These are phyloP conservation scores for Trichophyton rubrum DNA, from an alignment of 2,329 filamentous ascomycete species.

Conservation along the genomic window DNA sequence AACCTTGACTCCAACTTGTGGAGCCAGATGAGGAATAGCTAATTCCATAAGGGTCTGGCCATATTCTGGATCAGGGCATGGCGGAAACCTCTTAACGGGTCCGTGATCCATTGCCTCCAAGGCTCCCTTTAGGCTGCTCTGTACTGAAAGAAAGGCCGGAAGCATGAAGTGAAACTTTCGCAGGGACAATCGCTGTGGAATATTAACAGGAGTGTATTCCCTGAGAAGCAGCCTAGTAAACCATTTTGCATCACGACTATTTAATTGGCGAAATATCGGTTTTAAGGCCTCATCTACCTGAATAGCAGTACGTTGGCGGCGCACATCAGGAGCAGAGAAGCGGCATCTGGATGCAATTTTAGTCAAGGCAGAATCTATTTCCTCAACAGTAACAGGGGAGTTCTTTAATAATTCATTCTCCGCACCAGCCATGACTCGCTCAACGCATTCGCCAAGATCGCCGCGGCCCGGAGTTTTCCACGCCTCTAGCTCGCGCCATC, in stretches of 20 bases:
- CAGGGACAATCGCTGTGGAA: conserved; percentile 48
- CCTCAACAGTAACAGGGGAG: conserved; percentile 51
- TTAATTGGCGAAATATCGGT: conserved; percentile 47
- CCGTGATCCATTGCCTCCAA: conserved; percentile 39
- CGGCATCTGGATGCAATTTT: conserved; percentile 53
- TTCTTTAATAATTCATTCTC: conserved; percentile 33
- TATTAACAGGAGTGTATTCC: conserved; percentile 52
- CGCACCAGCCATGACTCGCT: conserved; percentile 50
- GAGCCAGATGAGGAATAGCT: conserved; percentile 38
- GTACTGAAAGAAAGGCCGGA: conserved; percentile 56
- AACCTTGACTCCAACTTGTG: conserved; percentile 49
- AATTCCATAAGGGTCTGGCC: conserved; percentile 20
- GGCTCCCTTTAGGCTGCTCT: conserved; percentile 54
- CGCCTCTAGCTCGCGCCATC: conserved; percentile 48
- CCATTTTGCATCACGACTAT: conserved; percentile 71
- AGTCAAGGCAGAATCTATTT: conserved; percentile 57
- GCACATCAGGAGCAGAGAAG: conserved; percentile 57
- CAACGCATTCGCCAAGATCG: conserved; percentile 62
- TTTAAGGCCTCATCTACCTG: conserved; percentile 40
- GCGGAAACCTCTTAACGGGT: conserved; percentile 26
- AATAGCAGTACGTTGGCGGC: conserved; percentile 27
- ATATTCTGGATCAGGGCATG: conserved; percentile 23
- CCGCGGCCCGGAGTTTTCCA: conserved; percentile 49
- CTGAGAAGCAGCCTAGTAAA: conserved; percentile 70
- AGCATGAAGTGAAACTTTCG: conserved; percentile 55